Evolutionary conservation across 1,139 yeast species (phyloP), one percentile per base, ranked within the genome.

Genomic region (Pichia norvegensis): DNA sequence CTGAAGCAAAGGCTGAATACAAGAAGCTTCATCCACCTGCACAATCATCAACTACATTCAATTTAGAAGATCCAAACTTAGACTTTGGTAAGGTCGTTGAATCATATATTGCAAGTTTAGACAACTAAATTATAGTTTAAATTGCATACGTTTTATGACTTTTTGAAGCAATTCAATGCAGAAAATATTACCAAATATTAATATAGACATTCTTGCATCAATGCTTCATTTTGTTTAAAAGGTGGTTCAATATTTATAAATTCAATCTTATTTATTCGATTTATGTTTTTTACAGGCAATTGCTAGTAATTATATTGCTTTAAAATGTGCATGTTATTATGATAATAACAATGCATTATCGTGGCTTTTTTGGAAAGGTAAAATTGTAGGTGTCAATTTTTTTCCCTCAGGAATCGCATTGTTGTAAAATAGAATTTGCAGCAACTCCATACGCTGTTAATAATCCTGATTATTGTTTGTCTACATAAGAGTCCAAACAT

Each of bases 51-150:
- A 71, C 73, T 33, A 70, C 81, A 47, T 71, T 85, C 57, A 81
- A 87, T 70, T 76, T 90, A 68, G 94, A 86, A 61, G 95, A 88
- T 68, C 94, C 95, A 58, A 84, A 87, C 73, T 78, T 87, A 67
- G 97, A 90, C 66, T 74, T 85, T 56, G 96, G 72, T 49, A 70
- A 68, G 47, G 73, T 71, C 40, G 69, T 74, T 50, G 60, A 73
- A 57, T 65, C 69, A 48, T 74, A 75, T 48, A 72, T 74, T 51
- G 74, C 70, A 51, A 60, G 67, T 41, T 57, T 70, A 51, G 57
- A 43, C 11, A 33, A 41, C 20, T 36, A 36, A 21, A 23, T 22
- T 4, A n/a, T n/a, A 20, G 27, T 5, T 14, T 36, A 4, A 3
- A 11, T n/a, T 27, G 31, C 36, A 33, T 17, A 33, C 14, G 11